A percentile compares a stretch with the other conserved stretches of the same genome.
Conservation (phyloP, 345 rosid species). For the Populus alba region DNA sequence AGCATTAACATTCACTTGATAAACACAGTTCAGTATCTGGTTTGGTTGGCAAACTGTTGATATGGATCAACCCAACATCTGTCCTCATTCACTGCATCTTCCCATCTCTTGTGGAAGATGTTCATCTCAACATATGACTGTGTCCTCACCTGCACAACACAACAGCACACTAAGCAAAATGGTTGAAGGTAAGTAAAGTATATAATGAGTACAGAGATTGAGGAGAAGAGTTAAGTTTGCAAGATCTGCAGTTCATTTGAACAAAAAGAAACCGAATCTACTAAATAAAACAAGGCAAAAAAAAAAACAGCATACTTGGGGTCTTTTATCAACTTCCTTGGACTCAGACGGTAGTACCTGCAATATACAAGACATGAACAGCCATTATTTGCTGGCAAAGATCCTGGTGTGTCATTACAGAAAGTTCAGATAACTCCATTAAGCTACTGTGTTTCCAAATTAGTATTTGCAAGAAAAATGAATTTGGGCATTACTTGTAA, state of each 20-base stretch:
- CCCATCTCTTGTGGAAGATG: conserved; percentile 67
- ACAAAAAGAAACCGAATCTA: too few relatives aligned
- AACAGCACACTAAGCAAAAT: not conserved
- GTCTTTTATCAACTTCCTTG: conserved; percentile 51
- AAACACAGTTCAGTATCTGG: conserved; percentile 10
- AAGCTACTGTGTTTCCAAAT: not conserved
- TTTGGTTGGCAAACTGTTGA: conserved; percentile 25
- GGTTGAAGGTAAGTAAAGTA: not conserved
- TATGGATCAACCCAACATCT: conserved; percentile 87
- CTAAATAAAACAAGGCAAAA: too few relatives aligned
- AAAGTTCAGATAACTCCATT: not conserved
- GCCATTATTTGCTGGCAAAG: not conserved
- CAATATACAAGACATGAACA: conserved; percentile 17
- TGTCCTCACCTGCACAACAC: conserved; percentile 56
- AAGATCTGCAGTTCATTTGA: not conserved
- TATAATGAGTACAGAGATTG: not conserved
- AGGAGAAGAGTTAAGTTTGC: not conserved
- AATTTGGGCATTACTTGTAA: not conserved
- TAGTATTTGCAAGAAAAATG: conserved; percentile 11
- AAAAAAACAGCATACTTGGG: conserved; percentile 39
- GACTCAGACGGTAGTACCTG: conserved; percentile 40
- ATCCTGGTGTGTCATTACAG: not conserved
- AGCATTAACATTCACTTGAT: not conserved
- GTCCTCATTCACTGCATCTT: conserved; percentile 54
- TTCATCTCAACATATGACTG: conserved; percentile 75